phyloP scores from a whole-genome alignment of 176 grass and related monocot species.

The Thalia dealbata region DNA sequence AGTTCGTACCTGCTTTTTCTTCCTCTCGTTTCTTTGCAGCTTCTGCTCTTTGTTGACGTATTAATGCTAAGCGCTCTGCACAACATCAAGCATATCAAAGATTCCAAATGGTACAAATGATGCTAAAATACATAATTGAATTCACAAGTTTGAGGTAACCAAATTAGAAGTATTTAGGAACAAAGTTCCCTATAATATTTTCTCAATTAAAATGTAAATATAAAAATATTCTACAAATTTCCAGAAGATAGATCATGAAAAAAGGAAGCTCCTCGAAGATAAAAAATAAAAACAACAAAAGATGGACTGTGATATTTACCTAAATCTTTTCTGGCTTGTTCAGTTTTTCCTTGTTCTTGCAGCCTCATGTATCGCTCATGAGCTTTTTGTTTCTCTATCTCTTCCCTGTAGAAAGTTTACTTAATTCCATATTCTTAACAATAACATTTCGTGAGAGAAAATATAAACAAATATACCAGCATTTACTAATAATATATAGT shows the following conservation, averaged over 20 bases:
- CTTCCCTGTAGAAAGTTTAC: conserved; percentile 38
- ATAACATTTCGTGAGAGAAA: too few relatives aligned
- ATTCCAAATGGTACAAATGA: too few relatives aligned
- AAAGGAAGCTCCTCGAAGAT: not conserved
- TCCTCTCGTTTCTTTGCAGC: conserved; percentile 20
- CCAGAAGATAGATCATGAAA: not conserved
- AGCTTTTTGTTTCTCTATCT: conserved; percentile 69
- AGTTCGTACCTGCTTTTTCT: conserved; percentile 12
- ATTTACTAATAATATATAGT: too few relatives aligned
- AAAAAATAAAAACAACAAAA: not conserved
- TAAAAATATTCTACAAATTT: not conserved
- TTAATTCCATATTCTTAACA: not conserved
- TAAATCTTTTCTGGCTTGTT: conserved; percentile 85
- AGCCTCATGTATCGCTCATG: conserved; percentile 68
- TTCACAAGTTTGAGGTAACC: too few relatives aligned
- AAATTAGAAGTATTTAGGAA: too few relatives aligned
- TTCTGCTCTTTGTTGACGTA: conserved; percentile 21
- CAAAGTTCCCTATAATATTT: too few relatives aligned
- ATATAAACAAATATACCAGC: too few relatives aligned
- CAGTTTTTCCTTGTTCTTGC: conserved; percentile 88
- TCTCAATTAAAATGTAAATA: not conserved
- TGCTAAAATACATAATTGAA: too few relatives aligned
- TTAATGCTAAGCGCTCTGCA: conserved; percentile 10
- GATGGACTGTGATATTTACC: conserved; percentile 26
- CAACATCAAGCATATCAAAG: not conserved